A percentile compares a stretch with the other conserved stretches of the same genome.
These are phyloP conservation scores for Oenanthe javanica DNA, from an alignment of 140 eudicot genomes.

Conservation along the genomic window DNA sequence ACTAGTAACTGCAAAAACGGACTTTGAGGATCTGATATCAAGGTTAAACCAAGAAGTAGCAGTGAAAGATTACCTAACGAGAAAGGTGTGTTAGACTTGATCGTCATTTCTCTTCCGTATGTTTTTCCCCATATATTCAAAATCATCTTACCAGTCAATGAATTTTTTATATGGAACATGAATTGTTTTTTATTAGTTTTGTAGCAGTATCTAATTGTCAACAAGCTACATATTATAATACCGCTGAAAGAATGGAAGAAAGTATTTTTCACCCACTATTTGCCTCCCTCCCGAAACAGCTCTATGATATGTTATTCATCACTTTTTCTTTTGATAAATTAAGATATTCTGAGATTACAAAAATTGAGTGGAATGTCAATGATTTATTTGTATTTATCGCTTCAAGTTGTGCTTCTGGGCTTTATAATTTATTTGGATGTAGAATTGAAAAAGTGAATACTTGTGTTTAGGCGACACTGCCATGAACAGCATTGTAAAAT, in stretches of 20 bases:
- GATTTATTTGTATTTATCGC: neutral
- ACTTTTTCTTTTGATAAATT: neutral
- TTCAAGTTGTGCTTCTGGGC: neutral
- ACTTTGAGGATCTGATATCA: slow-evolving; percentile 92
- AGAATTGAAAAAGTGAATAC: neutral
- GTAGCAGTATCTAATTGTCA: neutral
- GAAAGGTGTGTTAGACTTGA: slow-evolving; percentile 50
- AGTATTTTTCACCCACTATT: neutral
- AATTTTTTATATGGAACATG: neutral
- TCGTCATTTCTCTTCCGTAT: neutral
- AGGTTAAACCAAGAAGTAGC: slow-evolving; percentile 92
- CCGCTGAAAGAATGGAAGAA: neutral
- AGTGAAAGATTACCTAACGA: slow-evolving; percentile 85
- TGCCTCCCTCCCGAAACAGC: neutral
- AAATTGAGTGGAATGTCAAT: neutral
- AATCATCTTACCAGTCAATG: neutral
- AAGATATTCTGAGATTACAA: neutral
- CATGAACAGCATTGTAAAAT: neutral
- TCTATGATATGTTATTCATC: neutral
- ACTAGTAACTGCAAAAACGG: slow-evolving; percentile 82
- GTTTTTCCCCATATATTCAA: neutral
- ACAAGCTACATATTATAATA: neutral
- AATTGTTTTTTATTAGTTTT: neutral
- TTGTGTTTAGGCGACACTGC: neutral
- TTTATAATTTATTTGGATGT: neutral